Evolutionary conservation across 257 asterid genomes (phyloP), one percentile per base, ranked within the genome.

Genomic region (Petunia axillaris): DNA sequence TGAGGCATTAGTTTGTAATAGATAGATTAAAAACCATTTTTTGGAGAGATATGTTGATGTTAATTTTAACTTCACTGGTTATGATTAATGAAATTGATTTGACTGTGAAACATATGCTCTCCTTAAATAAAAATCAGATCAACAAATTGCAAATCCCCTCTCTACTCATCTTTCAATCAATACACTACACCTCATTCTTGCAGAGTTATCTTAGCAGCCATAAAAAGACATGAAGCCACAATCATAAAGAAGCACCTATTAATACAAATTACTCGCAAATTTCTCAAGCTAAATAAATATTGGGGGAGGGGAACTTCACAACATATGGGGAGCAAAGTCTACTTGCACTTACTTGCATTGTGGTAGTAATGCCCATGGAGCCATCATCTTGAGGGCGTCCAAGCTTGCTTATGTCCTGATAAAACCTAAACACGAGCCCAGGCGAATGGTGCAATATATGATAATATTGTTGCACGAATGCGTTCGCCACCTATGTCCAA

Each of bases 321-420:
- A 39, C 4, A 68, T 8, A 68, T 1, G 57, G 2, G 15, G n/a
- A 67, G 55, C 48, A 40, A 1, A 67, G 55, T 43, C 44, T 55
- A 68, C 4, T 43, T 68, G 62, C 36, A 4, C 85, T 88, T 92
- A 93, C 99, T 70, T 87, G 85, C 99, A 93, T 90, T 55, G 98
- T 91, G 64, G 97, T 89, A 55, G 97, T 93, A 81, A 90, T 67
- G 87, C 89, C 81, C 91, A 93, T 85, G 83, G 91, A 83, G 54
- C 97, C 97, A 85, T 93, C 97, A 65, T 80, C 89, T 74, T 90
- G 97, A 0, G 97, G 96, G 36, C 97, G 97, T 64, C 99, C 98
- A 41, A 95, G 89, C 89, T 84, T 88, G 81, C 99, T 95, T 58
- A 64, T 80, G 59, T 95, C 98, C 90, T 93, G 94, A 85, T 93